phyloP scores from a whole-genome alignment of 306 rosid genomes.

The Casuarina equisetifolia region DNA sequence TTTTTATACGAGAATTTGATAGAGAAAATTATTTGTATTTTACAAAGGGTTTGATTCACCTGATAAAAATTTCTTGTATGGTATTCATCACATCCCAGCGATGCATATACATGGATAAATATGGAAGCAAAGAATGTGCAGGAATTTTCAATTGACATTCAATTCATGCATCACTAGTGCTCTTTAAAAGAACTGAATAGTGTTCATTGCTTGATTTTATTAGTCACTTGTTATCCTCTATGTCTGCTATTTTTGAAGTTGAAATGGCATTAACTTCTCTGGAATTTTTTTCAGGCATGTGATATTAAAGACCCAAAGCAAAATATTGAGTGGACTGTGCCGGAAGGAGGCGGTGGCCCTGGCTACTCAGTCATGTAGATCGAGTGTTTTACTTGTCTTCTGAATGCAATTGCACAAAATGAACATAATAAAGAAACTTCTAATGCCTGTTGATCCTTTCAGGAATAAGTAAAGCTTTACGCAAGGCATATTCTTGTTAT shows the following conservation, averaged over 20 bases:
- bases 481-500: neutral
- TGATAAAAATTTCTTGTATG: neutral
- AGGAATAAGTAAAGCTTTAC: neutral
- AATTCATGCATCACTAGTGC: neutral
- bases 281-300: constrained; percentile 60
- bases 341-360: constrained; percentile 98
- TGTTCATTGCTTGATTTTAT: neutral
- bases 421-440: no score
- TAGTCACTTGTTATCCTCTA: neutral
- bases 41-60: neutral
- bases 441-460: neutral
- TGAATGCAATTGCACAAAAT: neutral
- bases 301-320: constrained; percentile 90
- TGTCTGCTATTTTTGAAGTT: neutral
- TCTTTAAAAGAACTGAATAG: neutral
- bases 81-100: neutral
- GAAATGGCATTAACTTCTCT: neutral
- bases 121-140: neutral
- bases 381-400: neutral
- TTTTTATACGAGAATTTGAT: neutral
- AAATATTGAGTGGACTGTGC: constrained; percentile 85
- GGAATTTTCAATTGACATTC: neutral
- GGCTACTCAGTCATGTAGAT: constrained; percentile 66
- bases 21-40: neutral
- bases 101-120: neutral